phyloP scores from a whole-genome alignment of 768 basidiomycete species.

The Lactifluus piperatus region DNA sequence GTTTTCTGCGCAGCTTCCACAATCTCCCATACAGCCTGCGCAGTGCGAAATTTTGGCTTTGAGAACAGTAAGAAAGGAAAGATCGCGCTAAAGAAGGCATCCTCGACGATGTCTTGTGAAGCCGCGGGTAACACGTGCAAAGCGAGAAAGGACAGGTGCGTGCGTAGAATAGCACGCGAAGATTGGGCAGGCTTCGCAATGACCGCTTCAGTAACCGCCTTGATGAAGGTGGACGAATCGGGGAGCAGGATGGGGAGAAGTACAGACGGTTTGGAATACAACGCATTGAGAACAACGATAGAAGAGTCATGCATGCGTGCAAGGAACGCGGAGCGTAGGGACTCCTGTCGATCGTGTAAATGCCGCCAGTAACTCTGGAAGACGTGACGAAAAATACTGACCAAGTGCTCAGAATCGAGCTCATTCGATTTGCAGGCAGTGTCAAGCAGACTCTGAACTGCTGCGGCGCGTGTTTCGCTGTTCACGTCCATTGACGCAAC shows the following conservation, averaged over 20 bases:
- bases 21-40: conserved; percentile 64
- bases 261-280: conserved; percentile 48
- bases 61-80: conserved; percentile 72
- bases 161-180: conserved; percentile 45
- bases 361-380: background rate
- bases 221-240: conserved; percentile 38
- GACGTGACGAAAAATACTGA: conserved; percentile 23
- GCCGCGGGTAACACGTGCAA: conserved; percentile 33
- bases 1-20: conserved; percentile 34
- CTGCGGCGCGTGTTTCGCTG: conserved; percentile 45
- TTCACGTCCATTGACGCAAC: conserved; percentile 58
- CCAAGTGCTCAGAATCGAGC: conserved; percentile 36
- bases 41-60: conserved; percentile 58
- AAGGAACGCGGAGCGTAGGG: conserved; percentile 54
- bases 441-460: conserved; percentile 49
- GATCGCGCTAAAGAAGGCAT: conserved; percentile 43
- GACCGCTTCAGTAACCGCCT: conserved; percentile 33
- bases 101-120: conserved; percentile 19
- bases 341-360: conserved; percentile 32
- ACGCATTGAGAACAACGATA: conserved; percentile 47
- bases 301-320: conserved; percentile 63
- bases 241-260: conserved; percentile 39
- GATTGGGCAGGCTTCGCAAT: conserved; percentile 18
- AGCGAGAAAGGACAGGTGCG: conserved; percentile 50
- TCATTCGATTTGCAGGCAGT: conserved; percentile 24